Percentiles rank a stretch among this genome's conserved stretches.
Evolutionary conservation across 2,329 filamentous ascomycete species (phyloP).

Genomic region (Boeremia exigua): DNA sequence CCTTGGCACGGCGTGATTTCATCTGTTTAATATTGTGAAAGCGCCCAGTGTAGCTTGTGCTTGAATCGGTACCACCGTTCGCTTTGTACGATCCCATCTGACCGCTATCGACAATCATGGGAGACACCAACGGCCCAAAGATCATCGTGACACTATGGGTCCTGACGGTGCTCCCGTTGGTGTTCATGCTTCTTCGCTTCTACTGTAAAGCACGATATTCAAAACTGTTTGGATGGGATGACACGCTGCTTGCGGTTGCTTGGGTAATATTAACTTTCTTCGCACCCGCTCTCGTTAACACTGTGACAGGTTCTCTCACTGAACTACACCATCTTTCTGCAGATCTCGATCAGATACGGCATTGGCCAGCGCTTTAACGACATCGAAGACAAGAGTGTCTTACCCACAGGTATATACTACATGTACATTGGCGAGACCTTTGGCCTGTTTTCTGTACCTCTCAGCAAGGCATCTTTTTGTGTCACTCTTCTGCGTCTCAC

Average conservation of each 20-base stretch:
- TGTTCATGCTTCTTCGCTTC: too few relatives aligned
- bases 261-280: slow-evolving; percentile 9
- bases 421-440: slow-evolving; percentile 22
- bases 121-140: too few relatives aligned
- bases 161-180: too few relatives aligned
- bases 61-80: too few relatives aligned
- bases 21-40: too few relatives aligned
- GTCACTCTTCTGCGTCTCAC: slow-evolving; percentile 20
- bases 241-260: slow-evolving; percentile 8
- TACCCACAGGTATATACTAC: slow-evolving; percentile 8
- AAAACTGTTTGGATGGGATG: slow-evolving; percentile 8
- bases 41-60: too few relatives aligned
- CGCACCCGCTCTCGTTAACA: too few relatives aligned
- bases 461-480: slow-evolving; percentile 23
- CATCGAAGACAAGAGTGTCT: slow-evolving; percentile 1
- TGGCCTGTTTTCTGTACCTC: slow-evolving; percentile 16
- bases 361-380: slow-evolving; percentile 17
- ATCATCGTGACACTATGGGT: too few relatives aligned
- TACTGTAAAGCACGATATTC: neutral
- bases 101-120: too few relatives aligned
- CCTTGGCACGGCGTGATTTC: too few relatives aligned
- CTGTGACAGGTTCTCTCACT: slow-evolving; percentile 8
- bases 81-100: too few relatives aligned
- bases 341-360: slow-evolving; percentile 16
- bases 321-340: slow-evolving; percentile 11